Evolutionary conservation across 2,329 filamentous ascomycete species (phyloP).

Genomic region (Zymoseptoria ardabiliae): DNA sequence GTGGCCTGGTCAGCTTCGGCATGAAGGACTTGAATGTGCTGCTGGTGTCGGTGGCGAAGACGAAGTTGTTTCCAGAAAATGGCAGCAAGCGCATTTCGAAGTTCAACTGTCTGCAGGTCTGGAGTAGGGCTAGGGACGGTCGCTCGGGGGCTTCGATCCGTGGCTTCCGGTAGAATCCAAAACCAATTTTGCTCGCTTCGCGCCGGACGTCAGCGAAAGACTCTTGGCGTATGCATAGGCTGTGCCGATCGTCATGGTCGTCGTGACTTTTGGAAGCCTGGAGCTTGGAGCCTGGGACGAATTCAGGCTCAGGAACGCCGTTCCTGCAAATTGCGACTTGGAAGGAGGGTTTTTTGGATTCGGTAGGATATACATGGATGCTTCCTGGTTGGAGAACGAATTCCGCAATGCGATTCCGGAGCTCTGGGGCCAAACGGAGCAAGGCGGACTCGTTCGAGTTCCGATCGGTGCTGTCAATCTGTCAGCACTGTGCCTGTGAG

Average conservation of each 20-base stretch:
- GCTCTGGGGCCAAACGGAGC: background rate
- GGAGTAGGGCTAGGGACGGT: conserved; percentile 99
- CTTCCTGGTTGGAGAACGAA: background rate
- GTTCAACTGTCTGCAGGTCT: conserved; percentile 74
- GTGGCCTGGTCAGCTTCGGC: background rate
- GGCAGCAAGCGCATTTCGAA: background rate
- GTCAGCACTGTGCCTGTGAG: background rate
- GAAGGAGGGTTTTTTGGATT: background rate
- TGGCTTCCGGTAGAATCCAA: no score
- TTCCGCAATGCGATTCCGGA: background rate
- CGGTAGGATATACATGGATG: background rate
- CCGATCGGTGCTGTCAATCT: background rate
- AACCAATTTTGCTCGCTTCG: no score
- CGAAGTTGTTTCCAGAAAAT: background rate
- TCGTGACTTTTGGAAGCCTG: background rate
- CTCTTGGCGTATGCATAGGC: background rate
- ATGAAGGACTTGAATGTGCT: background rate
- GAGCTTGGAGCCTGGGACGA: background rate
- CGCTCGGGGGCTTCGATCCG: conserved; percentile 37
- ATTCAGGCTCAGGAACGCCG: background rate
- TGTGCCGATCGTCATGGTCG: background rate
- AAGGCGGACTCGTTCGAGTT: background rate
- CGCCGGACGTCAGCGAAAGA: background rate
- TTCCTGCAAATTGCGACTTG: background rate
- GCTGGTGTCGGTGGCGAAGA: background rate